Base-by-base conservation (phyloP, 495 filamentous ascomycete species). In the Aspergillus wentii region DNA sequence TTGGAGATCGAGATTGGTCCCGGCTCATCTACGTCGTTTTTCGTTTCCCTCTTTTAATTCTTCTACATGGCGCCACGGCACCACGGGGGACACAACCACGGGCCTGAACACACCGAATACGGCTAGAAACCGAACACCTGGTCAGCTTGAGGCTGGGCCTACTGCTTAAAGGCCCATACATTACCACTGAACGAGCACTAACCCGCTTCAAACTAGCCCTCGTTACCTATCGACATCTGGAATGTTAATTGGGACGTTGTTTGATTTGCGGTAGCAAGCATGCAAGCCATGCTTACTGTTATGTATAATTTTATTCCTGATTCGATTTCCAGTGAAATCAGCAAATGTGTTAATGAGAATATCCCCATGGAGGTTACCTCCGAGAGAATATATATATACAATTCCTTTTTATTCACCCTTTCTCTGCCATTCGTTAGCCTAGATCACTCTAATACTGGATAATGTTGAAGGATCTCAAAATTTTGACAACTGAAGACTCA, bases 71-170 rank as follows among this genome's bases (percentile, higher is more conserved):
- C 26, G 14, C 26, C n/a, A 17, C 10, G 13, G 22, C 13, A 13
- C 30, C 3, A 14, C 40, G 31, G 37, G 16, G 25, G 16, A 8
- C n/a, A 35, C 25, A 28, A 23, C 10, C 16, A 38, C 3, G 15
- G 29, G 13, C 13, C 34, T 19, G 17, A 30, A 16, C n/a, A 27
- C 34, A 5, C n/a, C 19, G 16, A 8, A 18, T 5, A 14, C 37
- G 17, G 23, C 36, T 4, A 38, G 45, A n/a, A 22, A 39, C 17
- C 49, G 44, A 26, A 64, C 63, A 2, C 58, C 55, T 17, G 40
- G 43, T n/a, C 55, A 67, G 39, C 51, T 64, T 17, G 61, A 65
- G 45, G 59, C 61, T 19, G 59, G 55, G 22, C 32, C 28, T 44
- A 11, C 41, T 25, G 6, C 18, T 17, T 47, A 20, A 41, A 29